Conservation (phyloP, 441 rosid genomes). For the Gossypium davidsonii region DNA sequence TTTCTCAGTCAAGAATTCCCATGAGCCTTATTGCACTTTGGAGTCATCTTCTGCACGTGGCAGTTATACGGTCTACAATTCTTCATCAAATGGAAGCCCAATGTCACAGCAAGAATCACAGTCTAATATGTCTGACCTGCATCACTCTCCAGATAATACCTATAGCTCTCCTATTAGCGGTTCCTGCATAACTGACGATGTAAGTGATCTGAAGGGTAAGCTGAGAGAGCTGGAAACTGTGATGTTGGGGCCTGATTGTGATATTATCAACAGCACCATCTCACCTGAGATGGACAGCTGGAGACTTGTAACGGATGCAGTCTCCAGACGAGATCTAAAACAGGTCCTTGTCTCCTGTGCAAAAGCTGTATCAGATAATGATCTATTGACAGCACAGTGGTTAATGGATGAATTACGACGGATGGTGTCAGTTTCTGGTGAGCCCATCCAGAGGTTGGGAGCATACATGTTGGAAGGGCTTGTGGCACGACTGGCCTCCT, state of each 20-base stretch:
- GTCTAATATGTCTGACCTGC: constrained; percentile 28
- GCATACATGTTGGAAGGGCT: constrained; percentile 84
- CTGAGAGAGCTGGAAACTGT: constrained; percentile 65
- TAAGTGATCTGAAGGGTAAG: constrained; percentile 53
- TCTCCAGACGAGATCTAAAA: constrained; percentile 49
- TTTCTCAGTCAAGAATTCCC: constrained; percentile 31
- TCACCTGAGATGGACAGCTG: constrained; percentile 40
- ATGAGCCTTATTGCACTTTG: constrained; percentile 45
- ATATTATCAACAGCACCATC: constrained; percentile 22
- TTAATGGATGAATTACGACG: constrained; percentile 56
- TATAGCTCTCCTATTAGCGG: constrained; percentile 50
- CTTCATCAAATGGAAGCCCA: constrained; percentile 40
- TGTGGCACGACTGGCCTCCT: constrained; percentile 63
- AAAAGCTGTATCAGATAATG: constrained; percentile 65
- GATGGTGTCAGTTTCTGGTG: constrained; percentile 81
- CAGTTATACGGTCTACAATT: constrained; percentile 25
- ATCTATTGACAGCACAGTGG: constrained; percentile 52
- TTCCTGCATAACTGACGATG: constrained; percentile 69
- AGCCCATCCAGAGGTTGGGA: constrained; percentile 77
- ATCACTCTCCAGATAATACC: constrained; percentile 42
- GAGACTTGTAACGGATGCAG: constrained; percentile 46
- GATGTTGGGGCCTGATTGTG: constrained; percentile 78
- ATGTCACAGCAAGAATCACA: constrained; percentile 35
- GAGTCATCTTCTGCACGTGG: constrained; percentile 55
- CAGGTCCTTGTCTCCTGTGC: constrained; percentile 67